Percentiles rank a stretch among this genome's conserved stretches.
These are phyloP conservation scores for Corrigiola litoralis DNA, from an alignment of 179 eudicot species.

Conservation along the genomic window DNA sequence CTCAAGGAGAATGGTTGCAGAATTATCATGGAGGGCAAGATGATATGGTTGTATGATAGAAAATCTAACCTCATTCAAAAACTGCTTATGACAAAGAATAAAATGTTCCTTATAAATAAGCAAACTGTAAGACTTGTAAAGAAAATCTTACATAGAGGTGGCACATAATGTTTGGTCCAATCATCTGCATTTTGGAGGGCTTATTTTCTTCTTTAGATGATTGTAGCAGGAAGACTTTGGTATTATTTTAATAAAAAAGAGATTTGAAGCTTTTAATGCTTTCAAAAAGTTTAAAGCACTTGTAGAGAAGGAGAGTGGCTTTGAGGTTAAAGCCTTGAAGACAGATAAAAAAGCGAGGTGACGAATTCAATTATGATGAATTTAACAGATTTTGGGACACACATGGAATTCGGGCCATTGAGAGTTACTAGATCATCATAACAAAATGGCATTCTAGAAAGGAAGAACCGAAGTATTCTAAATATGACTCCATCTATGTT, in stretches of 20 bases:
- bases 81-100: neutral
- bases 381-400: neutral
- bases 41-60: slow-evolving; percentile 6
- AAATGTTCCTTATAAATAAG: neutral
- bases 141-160: slow-evolving; percentile 9
- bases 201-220: neutral
- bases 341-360: slow-evolving; percentile 1
- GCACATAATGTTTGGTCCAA: slow-evolving; percentile 1
- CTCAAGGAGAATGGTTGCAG: slow-evolving; percentile 6
- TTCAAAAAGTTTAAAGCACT: slow-evolving; percentile 1
- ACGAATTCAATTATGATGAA: neutral
- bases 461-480: slow-evolving; percentile 10
- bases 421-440: neutral
- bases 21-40: neutral
- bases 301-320: neutral
- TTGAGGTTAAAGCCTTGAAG: neutral
- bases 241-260: neutral
- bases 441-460: neutral
- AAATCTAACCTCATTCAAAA: neutral
- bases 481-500: neutral
- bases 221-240: slow-evolving; percentile 1
- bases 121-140: neutral
- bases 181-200: neutral
- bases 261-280: neutral
- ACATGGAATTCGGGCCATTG: neutral